phyloP scores from a whole-genome alignment of 192 early-diverging fungal species.

The Allomyces javanicus region DNA sequence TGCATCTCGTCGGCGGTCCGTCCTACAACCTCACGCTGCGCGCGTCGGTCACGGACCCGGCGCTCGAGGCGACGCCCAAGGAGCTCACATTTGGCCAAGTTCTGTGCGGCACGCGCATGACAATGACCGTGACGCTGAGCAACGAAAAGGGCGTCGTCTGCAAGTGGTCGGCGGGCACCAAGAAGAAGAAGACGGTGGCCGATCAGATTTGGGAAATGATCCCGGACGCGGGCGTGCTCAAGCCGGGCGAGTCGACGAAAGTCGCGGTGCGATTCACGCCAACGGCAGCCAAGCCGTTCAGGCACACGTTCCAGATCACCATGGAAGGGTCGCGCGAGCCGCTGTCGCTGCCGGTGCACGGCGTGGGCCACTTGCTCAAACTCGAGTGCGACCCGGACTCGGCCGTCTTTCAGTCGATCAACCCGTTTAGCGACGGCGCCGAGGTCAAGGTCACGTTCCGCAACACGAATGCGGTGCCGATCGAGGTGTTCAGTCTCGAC shows the following conservation, averaged over 20 bases:
- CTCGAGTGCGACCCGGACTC: slow-evolving; percentile 27
- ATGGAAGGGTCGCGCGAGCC: slow-evolving; percentile 23
- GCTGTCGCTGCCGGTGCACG: slow-evolving; percentile 14
- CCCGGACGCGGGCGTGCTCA: slow-evolving; percentile 18
- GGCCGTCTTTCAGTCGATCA: slow-evolving; percentile 21
- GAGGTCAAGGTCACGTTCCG: slow-evolving; percentile 17
- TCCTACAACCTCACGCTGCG: slow-evolving; percentile 16
- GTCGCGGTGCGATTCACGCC: slow-evolving; percentile 22
- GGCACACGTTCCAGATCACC: slow-evolving; percentile 20
- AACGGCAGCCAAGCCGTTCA: slow-evolving; percentile 22
- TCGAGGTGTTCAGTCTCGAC: slow-evolving; percentile 32
- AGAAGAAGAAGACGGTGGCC: background rate
- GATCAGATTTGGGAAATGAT: slow-evolving; percentile 9
- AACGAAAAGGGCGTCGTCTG: slow-evolving; percentile 25
- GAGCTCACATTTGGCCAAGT: slow-evolving; percentile 33
- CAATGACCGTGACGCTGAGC: slow-evolving; percentile 15
- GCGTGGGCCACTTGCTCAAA: slow-evolving; percentile 15
- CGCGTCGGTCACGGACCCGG: slow-evolving; percentile 27
- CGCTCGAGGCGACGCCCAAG: slow-evolving; percentile 14
- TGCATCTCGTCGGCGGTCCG: slow-evolving; percentile 28
- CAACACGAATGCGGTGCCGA: slow-evolving; percentile 24
- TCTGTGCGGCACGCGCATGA: slow-evolving; percentile 25
- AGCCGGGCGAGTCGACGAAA: slow-evolving; percentile 21
- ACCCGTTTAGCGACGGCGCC: slow-evolving; percentile 27
- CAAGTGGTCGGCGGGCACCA: slow-evolving; percentile 19